Percentiles rank a stretch among this genome's conserved stretches.
phyloP scores from a whole-genome alignment of 2,329 filamentous ascomycete genomes.

The Xylaria hypoxylon region DNA sequence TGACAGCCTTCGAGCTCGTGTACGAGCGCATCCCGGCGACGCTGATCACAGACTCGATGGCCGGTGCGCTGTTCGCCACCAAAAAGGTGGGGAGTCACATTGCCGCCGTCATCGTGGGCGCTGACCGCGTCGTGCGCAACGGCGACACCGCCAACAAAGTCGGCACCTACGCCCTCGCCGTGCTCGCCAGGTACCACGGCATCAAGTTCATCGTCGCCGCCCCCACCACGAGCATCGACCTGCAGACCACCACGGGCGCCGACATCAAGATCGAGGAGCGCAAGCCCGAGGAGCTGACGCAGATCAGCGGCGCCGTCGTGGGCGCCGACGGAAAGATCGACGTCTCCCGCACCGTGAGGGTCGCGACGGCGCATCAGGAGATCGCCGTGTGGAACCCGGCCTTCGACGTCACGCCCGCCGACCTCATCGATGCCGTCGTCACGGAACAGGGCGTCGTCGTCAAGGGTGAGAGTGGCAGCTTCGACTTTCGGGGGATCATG shows the following conservation, averaged over 20 bases:
- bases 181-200: conserved; percentile 88
- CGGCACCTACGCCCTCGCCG: conserved; percentile 91
- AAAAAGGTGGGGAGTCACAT: conserved; percentile 74
- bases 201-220: conserved; percentile 96
- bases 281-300: conserved; percentile 82
- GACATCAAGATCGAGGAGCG: conserved; percentile 94
- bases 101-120: conserved; percentile 89
- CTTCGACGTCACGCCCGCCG: conserved; percentile 92
- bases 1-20: conserved; percentile 97
- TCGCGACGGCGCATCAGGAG: conserved; percentile 82
- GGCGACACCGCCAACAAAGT: conserved; percentile 99
- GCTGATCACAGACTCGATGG: conserved; percentile 97
- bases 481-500: conserved; percentile 70
- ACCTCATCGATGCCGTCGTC: conserved; percentile 91
- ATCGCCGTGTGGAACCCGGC: conserved; percentile 96
- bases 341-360: conserved; percentile 71
- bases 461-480: conserved; percentile 77
- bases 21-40: conserved; percentile 93
- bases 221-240: conserved; percentile 92
- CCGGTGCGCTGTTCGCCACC: conserved; percentile 80
- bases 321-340: conserved; percentile 72
- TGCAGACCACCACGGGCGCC: conserved; percentile 79
- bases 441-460: conserved; percentile 91
- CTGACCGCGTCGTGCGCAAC: conserved; percentile 94
- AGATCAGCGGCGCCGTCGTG: conserved; percentile 81